Evolutionary conservation across 768 basidiomycete genomes (phyloP).

Genomic region (Sporobolomyces roseus): DNA sequence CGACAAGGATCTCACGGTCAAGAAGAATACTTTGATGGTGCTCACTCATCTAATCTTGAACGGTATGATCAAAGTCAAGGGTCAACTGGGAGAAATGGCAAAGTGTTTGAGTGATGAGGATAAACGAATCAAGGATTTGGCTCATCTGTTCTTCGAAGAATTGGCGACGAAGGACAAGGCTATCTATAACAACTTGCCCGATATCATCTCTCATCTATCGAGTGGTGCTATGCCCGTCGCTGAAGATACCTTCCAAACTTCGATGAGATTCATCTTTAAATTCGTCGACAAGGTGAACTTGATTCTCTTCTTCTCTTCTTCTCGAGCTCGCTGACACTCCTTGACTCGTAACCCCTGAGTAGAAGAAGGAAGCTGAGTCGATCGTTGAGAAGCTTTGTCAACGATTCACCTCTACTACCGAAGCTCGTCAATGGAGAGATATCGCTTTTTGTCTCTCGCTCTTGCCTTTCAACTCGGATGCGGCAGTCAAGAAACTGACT

Average conservation of each 20-base stretch:
- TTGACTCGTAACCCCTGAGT: constrained; percentile 55
- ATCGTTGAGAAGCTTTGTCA: constrained; percentile 98
- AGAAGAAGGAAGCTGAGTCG: constrained; percentile 88
- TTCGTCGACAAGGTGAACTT: constrained; percentile 86
- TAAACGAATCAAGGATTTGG: constrained; percentile 78
- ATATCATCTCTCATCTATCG: constrained; percentile 90
- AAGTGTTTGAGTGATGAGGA: constrained; percentile 95
- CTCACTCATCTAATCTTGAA: constrained; percentile 76
- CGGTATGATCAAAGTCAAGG: constrained; percentile 99
- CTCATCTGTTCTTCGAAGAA: constrained; percentile 97
- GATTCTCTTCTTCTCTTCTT: background rate
- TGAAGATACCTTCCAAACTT: constrained; percentile 85
- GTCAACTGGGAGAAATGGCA: constrained; percentile 99
- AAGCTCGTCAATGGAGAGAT: constrained; percentile 93
- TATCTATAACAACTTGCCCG: constrained; percentile 96
- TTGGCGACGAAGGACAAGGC: constrained; percentile 96
- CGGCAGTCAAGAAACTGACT: constrained; percentile 91
- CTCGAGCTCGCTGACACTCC: background rate
- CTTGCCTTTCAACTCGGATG: constrained; percentile 93
- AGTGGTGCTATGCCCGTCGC: constrained; percentile 86
- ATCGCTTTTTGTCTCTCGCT: constrained; percentile 92
- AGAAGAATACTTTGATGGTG: constrained; percentile 99
- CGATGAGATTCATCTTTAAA: constrained; percentile 88
- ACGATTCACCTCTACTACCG: constrained; percentile 80
- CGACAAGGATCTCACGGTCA: constrained; percentile 79